phyloP scores from a whole-genome alignment of 768 basidiomycete species.

The Mycena floridula region DNA sequence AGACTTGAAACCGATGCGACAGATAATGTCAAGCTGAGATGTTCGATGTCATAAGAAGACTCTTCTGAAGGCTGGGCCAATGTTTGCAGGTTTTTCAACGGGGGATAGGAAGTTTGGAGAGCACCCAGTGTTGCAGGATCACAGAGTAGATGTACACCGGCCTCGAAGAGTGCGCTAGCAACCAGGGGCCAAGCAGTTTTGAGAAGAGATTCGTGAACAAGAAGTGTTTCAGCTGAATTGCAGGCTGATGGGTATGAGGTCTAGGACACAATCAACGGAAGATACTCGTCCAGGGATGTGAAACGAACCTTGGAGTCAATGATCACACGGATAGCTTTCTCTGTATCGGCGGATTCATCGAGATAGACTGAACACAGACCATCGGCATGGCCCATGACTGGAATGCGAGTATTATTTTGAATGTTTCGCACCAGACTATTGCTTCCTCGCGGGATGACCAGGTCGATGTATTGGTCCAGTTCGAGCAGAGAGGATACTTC shows the following conservation, averaged over 20 bases:
- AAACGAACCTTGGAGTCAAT: constrained; percentile 71
- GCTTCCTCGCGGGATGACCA: constrained; percentile 95
- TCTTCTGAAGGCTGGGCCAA: constrained; percentile 48
- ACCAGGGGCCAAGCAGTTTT: constrained; percentile 76
- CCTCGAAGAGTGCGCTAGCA: constrained; percentile 61
- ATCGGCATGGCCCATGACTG: constrained; percentile 99
- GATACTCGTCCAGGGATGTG: not conserved
- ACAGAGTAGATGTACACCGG: constrained; percentile 74
- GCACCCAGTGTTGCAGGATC: constrained; percentile 53
- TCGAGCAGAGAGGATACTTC: constrained; percentile 85
- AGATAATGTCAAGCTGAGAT: constrained; percentile 80
- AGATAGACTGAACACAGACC: constrained; percentile 89
- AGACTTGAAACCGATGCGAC: constrained; percentile 73
- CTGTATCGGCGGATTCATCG: constrained; percentile 71
- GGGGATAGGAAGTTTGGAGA: constrained; percentile 21
- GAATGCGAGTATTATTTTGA: constrained; percentile 85
- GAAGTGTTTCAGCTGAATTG: constrained; percentile 85
- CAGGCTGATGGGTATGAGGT: constrained; percentile 94
- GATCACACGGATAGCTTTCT: constrained; percentile 77
- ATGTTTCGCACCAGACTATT: constrained; percentile 85
- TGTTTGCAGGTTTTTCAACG: constrained; percentile 30
- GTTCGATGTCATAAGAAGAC: constrained; percentile 81
- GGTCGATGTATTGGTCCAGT: constrained; percentile 89
- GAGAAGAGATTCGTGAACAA: constrained; percentile 74
- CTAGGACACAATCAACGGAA: constrained; percentile 31